Base-by-base conservation (phyloP, 352 stramenopile genomes). In the Phytophthora nicotianae region DNA sequence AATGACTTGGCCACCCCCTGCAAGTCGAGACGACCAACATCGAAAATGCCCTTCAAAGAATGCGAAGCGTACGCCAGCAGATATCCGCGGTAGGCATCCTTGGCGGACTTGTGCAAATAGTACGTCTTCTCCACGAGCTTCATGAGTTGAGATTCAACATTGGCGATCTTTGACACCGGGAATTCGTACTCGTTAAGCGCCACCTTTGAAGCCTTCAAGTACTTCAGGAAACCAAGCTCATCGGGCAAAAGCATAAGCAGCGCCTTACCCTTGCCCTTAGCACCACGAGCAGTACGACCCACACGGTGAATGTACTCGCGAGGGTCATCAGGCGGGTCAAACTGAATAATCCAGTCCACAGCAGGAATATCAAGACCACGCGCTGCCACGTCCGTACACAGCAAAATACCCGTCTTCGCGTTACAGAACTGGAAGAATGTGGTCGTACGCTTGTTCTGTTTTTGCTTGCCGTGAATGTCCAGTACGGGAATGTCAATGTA, bases 351-450 rank as follows among this genome's bases (percentile, higher is more conserved):
- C 97, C 97, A 99, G 81, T 99, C 96, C 4, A 99, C 97, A 7
- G 90, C 81, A 5, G 95, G 95, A 58, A 99, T 99, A 67, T 99
- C 97, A 17, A 99, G 84, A 61, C 97, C 97, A 72, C 98, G 89
- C 11, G 97, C 98, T 1, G 97, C 97, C 9, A 99, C 97, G 72
- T 99, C 98, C 5, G 98, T 99, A 91, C 97, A 99, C 2, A 99
- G 81, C 51, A 99, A 68, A 17, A 98, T 98, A n/a, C 97, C 97
- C 16, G 68, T 97, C 58, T 98, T 96, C 54, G 93, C 88, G 58
- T 98, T 98, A 75, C 97, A 98, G 75, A 99, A 99, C 83, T 99
- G 90, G 75, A 99, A 99, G 68, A 99, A 99, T 4, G 97, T 99
- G 4, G 95, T 98, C 19, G 96, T 99, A n/a, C 97, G 88, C 74